Conservation (phyloP, 306 rosid genomes). For the Nissolia schottii region DNA sequence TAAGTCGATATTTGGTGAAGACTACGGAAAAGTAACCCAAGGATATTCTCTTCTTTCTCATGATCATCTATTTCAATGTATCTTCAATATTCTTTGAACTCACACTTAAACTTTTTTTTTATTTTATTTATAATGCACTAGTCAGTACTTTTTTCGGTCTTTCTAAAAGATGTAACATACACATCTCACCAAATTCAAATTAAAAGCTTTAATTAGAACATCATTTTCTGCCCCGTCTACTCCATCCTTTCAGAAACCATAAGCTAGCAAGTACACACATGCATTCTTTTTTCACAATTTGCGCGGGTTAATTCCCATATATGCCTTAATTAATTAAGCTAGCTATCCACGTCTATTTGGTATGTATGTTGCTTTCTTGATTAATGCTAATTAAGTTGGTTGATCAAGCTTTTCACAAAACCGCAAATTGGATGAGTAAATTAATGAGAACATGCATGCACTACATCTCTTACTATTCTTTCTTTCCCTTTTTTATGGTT, state of each 20-base stretch:
- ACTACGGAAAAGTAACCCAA: not conserved
- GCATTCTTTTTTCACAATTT: not conserved
- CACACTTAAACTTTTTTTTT: not conserved
- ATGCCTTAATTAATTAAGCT: constrained; percentile 5
- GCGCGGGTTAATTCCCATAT: not conserved
- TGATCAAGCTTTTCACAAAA: constrained; percentile 16
- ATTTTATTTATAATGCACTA: constrained; percentile 17
- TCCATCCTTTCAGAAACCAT: constrained; percentile 14
- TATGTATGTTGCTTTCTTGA: constrained; percentile 2
- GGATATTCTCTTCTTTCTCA: constrained; percentile 23
- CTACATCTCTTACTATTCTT: not conserved
- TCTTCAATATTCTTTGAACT: constrained; percentile 11
- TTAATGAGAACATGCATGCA: constrained; percentile 17
- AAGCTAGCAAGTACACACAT: not conserved
- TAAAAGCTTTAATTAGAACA: not conserved
- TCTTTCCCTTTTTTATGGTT: not conserved
- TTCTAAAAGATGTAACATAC: constrained; percentile 9
- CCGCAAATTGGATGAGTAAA: constrained; percentile 15
- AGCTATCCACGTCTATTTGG: constrained; percentile 4
- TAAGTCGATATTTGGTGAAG: constrained; percentile 2
- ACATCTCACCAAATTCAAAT: constrained; percentile 17
- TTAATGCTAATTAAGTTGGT: constrained; percentile 17
- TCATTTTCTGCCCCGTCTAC: not conserved
- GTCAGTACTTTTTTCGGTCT: too few relatives aligned
- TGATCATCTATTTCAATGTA: constrained; percentile 24